Evolutionary conservation across 1,284 basidiomycete species (phyloP).

Genomic region (Sporisorium graminicola): DNA sequence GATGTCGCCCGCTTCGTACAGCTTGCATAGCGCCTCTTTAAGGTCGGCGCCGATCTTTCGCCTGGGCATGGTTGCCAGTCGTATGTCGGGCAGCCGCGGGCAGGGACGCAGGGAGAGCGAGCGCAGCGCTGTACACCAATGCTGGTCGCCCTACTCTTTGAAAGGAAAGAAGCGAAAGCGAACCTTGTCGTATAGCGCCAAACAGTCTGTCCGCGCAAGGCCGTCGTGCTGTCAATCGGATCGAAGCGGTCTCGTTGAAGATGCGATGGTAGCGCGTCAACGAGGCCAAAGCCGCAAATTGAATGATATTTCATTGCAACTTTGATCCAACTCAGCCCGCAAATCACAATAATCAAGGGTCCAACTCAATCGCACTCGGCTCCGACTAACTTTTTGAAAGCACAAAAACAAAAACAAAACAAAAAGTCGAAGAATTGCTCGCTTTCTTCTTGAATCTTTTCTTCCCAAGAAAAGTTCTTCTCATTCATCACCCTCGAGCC

Average conservation of each 20-base stretch:
- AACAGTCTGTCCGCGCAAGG: background rate
- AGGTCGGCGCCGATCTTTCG: slow-evolving; percentile 56
- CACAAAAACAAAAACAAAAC: background rate
- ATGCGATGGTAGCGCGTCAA: slow-evolving; percentile 24
- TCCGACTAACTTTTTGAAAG: slow-evolving; percentile 12
- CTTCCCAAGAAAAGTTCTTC: slow-evolving; percentile 1
- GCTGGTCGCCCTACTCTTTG: too few relatives aligned
- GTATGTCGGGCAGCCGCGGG: background rate
- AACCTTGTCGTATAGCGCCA: too few relatives aligned
- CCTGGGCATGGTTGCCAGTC: slow-evolving; percentile 32
- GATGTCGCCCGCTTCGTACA: slow-evolving; percentile 53
- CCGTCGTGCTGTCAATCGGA: slow-evolving; percentile 21
- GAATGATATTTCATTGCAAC: slow-evolving; percentile 56
- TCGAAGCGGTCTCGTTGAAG: slow-evolving; percentile 43
- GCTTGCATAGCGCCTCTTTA: slow-evolving; percentile 55
- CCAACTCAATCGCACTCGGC: slow-evolving; percentile 7
- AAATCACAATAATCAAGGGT: slow-evolving; percentile 13
- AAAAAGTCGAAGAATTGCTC: slow-evolving; percentile 22
- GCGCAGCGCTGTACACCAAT: background rate
- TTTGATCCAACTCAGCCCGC: slow-evolving; percentile 2
- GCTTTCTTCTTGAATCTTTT: background rate
- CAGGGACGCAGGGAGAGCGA: too few relatives aligned
- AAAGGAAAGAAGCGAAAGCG: too few relatives aligned
- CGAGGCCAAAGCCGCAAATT: slow-evolving; percentile 24
- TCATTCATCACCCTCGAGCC: background rate